Base-by-base conservation (phyloP, 768 basidiomycete species). In the Gloeostereum incarnatum region DNA sequence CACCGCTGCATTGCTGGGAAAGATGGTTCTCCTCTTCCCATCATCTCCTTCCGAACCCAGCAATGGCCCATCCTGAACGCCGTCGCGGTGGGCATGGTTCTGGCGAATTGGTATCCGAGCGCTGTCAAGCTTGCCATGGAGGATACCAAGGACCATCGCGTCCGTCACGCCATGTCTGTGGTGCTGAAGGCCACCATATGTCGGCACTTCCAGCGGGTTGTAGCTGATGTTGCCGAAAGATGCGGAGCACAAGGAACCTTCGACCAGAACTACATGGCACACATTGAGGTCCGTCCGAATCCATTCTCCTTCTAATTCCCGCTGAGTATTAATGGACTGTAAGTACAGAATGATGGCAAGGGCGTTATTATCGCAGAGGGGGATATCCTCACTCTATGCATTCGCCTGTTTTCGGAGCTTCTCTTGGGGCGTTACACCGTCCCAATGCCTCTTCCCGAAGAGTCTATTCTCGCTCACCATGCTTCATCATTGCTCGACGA, bases 231-330 rank as follows among this genome's bases (percentile, higher is more conserved):
- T n/a, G 63, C 73, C 4, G 79, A 82, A 44, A 65, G 79, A 8
- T 78, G 73, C 40, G 79, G 79, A 34, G 79, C 75, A 2, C 78
- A 80, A 53, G 78, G 79, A 2, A 68, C 74, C 0, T 79, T 78
- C 39, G 77, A 74, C 36, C 68, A 72, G 39, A 81, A 81, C 47
- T 71, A 74, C 46, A 68, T 80, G 60, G 66, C 69, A 4, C 60
- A 61, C 31, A 63, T 73, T 21, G 69, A 75, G 60, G 77, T 76
- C 39, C 47, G 48, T 43, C 6, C 14, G 32, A 24, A 6, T 44
- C 39, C 19, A 35, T 42, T 13, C 17, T 32, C 18, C 45, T 45
- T 26, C 49, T 35, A 46, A 48, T 21, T 39, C 19, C 39, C 24
- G 14, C 36, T 14, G 44, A 47, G 39, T 46, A 43, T 21, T 22